Evolutionary conservation across 768 basidiomycete genomes (phyloP).

Genomic region (Termitomyces eurrhizus): DNA sequence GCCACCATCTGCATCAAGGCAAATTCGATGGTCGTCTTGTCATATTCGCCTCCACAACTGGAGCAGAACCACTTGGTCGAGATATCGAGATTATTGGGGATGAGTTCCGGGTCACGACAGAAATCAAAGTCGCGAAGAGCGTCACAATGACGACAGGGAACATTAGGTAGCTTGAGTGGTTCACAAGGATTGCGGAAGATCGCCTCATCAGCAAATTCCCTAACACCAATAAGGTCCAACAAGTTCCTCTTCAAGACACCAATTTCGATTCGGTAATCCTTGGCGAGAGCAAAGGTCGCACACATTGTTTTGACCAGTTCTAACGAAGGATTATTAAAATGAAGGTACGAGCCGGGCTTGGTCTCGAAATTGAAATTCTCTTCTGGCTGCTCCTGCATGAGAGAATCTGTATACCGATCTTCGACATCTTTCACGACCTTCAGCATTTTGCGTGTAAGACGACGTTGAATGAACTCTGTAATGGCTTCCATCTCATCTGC

Average conservation of each 20-base stretch:
- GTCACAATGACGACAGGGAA: slow-evolving; percentile 88
- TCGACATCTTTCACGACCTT: slow-evolving; percentile 61
- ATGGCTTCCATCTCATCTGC: slow-evolving; percentile 63
- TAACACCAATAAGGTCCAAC: slow-evolving; percentile 80
- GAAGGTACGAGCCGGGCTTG: slow-evolving; percentile 83
- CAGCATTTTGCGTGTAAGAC: slow-evolving; percentile 78
- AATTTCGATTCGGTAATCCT: slow-evolving; percentile 82
- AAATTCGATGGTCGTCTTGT: slow-evolving; percentile 84
- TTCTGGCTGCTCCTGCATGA: slow-evolving; percentile 48
- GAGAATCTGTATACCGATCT: slow-evolving; percentile 56
- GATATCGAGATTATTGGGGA: slow-evolving; percentile 50
- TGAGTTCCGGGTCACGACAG: slow-evolving; percentile 84
- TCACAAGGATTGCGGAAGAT: slow-evolving; percentile 91
- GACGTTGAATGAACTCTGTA: slow-evolving; percentile 73
- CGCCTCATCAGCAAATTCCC: slow-evolving; percentile 85
- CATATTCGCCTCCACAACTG: slow-evolving; percentile 81
- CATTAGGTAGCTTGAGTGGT: slow-evolving; percentile 76
- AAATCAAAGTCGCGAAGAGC: slow-evolving; percentile 89
- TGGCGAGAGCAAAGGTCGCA: slow-evolving; percentile 75
- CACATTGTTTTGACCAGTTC: slow-evolving; percentile 89
- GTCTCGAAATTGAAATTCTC: slow-evolving; percentile 76
- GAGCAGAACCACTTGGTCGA: slow-evolving; percentile 66
- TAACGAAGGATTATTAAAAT: slow-evolving; percentile 73
- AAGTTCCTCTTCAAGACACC: slow-evolving; percentile 86
- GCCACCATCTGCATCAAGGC: slow-evolving; percentile 75